A percentile compares a stretch with the other conserved stretches of the same genome.
phyloP scores from a whole-genome alignment of 768 basidiomycete species.

The Mycena filopes region DNA sequence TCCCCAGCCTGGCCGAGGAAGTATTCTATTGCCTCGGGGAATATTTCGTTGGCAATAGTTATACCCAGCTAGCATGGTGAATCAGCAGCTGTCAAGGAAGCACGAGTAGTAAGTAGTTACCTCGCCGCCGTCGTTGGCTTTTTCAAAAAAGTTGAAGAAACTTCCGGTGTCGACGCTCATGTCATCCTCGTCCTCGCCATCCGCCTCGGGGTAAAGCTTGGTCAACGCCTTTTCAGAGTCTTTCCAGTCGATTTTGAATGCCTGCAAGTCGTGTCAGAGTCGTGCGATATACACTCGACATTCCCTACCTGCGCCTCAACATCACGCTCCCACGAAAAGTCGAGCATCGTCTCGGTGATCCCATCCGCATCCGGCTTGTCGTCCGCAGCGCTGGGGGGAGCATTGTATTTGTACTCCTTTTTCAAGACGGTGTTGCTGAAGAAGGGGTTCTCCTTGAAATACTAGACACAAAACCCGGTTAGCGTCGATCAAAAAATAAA shows the following conservation, averaged over 20 bases:
- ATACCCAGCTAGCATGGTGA: slow-evolving; percentile 66
- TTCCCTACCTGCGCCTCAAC: slow-evolving; percentile 70
- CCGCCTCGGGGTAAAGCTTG: slow-evolving; percentile 77
- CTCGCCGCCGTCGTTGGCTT: slow-evolving; percentile 70
- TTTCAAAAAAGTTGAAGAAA: slow-evolving; percentile 91
- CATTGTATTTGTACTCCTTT: slow-evolving; percentile 83
- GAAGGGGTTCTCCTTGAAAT: slow-evolving; percentile 89
- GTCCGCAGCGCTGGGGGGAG: slow-evolving; percentile 60
- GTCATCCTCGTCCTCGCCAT: slow-evolving; percentile 69
- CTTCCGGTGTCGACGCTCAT: slow-evolving; percentile 74
- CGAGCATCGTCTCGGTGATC: slow-evolving; percentile 79
- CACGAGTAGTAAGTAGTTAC: slow-evolving; percentile 50
- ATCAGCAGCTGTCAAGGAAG: slow-evolving; percentile 3
- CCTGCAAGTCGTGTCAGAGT: too few relatives aligned
- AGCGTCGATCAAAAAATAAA: slow-evolving; percentile 15
- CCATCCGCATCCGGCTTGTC: slow-evolving; percentile 79
- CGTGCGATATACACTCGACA: too few relatives aligned
- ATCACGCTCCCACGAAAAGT: slow-evolving; percentile 84
- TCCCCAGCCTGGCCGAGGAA: slow-evolving; percentile 78
- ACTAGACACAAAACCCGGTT: slow-evolving; percentile 47
- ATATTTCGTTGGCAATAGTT: slow-evolving; percentile 79
- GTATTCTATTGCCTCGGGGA: slow-evolving; percentile 83
- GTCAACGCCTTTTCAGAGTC: slow-evolving; percentile 80
- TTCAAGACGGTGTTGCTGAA: slow-evolving; percentile 80
- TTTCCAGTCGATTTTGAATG: slow-evolving; percentile 83